These are phyloP conservation scores for Colletotrichum destructivum DNA, from an alignment of 2,329 filamentous ascomycete species.

Conservation along the genomic window DNA sequence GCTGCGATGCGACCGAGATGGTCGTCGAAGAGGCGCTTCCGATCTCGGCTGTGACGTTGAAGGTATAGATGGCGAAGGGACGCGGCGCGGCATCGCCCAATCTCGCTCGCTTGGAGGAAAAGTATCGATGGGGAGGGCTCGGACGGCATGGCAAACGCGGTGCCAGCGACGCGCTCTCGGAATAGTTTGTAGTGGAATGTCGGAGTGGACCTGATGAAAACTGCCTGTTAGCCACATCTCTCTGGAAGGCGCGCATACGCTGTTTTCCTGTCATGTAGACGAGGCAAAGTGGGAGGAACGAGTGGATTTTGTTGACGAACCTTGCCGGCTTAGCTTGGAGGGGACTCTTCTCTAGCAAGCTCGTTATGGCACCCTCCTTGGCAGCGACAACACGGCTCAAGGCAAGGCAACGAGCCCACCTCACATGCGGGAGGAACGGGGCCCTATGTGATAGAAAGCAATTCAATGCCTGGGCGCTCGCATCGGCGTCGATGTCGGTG, in stretches of 20 bases:
- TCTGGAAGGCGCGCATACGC: background rate
- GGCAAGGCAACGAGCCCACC: background rate
- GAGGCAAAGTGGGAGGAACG: background rate
- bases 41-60: background rate
- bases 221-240: background rate
- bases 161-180: background rate
- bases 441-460: no score
- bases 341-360: background rate
- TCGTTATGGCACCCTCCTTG: background rate
- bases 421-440: background rate
- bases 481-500: no score
- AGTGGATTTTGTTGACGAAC: background rate
- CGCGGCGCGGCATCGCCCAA: background rate
- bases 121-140: background rate
- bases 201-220: background rate
- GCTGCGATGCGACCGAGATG: background rate
- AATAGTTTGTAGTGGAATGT: background rate
- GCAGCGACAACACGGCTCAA: background rate
- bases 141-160: background rate
- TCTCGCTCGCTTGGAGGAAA: conserved; percentile 4
- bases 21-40: background rate
- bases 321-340: background rate
- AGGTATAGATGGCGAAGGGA: background rate
- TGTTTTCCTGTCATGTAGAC: background rate
- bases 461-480: no score